phyloP scores from a whole-genome alignment of 169 alveolate genomes.

The Eimeria necatrix region DNA sequence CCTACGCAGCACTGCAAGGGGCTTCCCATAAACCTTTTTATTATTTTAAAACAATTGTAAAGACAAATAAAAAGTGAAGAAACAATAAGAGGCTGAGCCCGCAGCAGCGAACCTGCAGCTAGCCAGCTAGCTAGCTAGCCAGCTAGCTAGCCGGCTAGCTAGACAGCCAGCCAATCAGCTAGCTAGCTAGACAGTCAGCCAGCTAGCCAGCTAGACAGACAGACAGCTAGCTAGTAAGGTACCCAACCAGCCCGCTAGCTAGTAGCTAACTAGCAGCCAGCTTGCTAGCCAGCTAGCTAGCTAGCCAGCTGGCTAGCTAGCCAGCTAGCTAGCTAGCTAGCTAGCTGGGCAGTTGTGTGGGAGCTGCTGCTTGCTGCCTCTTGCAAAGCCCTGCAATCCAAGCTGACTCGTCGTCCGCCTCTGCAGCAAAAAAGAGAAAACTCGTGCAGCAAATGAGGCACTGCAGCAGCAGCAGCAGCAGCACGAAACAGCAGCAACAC shows the following conservation, averaged over 20 bases:
- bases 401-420: not conserved
- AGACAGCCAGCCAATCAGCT: too few species aligned
- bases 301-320: not conserved
- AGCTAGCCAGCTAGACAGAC: not conserved
- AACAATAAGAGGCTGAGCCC: too few species aligned
- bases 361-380: conserved; percentile 34
- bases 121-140: too few species aligned
- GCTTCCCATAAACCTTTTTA: too few species aligned
- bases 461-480: conserved; percentile 14
- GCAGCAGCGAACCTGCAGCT: too few species aligned
- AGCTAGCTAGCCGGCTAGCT: too few species aligned
- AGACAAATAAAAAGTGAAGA: too few species aligned
- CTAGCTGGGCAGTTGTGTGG: not conserved
- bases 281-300: not conserved
- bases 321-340: conserved; percentile 1
- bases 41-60: too few species aligned
- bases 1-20: too few species aligned
- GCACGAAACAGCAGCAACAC: not conserved
- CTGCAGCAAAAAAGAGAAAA: not conserved
- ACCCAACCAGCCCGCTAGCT: not conserved
- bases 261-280: not conserved
- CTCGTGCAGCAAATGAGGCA: not conserved
- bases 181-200: too few species aligned
- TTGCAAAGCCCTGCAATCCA: not conserved
- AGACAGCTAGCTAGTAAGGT: not conserved